Conservation (phyloP, 768 basidiomycete genomes). For the Imleria badia region DNA sequence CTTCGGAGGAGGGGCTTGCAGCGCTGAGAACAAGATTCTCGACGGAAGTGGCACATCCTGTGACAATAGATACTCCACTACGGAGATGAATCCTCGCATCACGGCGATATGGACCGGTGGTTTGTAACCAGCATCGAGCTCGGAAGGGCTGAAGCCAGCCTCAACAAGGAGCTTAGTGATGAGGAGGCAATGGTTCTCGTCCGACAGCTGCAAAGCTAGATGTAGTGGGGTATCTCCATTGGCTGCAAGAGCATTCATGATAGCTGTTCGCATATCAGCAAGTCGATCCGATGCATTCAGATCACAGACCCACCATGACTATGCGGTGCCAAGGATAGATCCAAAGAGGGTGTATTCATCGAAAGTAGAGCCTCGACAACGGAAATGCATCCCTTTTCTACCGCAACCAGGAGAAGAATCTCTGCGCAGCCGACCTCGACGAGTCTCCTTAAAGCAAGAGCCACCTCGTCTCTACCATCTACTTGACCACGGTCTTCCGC, state of each 20-base stretch:
- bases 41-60: background rate
- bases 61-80: background rate
- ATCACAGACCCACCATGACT: background rate
- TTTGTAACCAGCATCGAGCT: background rate
- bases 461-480: background rate
- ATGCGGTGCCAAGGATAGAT: background rate
- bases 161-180: constrained; percentile 1
- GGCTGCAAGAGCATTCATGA: background rate
- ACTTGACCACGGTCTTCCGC: background rate
- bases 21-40: background rate
- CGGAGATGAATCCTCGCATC: background rate
- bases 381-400: background rate
- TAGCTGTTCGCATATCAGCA: background rate
- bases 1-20: background rate
- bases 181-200: constrained; percentile 2
- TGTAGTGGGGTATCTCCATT: constrained; percentile 13
- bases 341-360: background rate
- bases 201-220: background rate
- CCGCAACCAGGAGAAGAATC: background rate
- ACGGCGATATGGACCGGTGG: background rate
- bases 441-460: background rate
- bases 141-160: background rate
- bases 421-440: background rate
- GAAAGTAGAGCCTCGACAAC: background rate
- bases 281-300: rapidly evolving